Base-by-base conservation (phyloP, 169 alveolate species). In the Besnoitia besnoiti region DNA sequence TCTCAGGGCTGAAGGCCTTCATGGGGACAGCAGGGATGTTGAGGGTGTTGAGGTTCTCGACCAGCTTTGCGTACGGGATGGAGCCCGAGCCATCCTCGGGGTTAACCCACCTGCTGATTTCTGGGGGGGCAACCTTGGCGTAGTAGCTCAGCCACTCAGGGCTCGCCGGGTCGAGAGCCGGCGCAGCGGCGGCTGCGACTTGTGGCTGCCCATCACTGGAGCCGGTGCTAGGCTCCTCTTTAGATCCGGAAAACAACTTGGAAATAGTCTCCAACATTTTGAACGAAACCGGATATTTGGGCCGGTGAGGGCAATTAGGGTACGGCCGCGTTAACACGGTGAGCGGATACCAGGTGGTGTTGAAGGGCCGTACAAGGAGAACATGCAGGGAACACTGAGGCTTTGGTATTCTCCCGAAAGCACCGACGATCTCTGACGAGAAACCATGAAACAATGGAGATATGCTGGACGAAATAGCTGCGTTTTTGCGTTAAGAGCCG, bases 51-150 rank as follows among this genome's bases (percentile, higher is more conserved):
- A 90, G 93, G 55, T 90, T 90, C 79, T 90, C 93, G 67, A 90
- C 82, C 37, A 90, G 93, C 67, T 79, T 88, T 85, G 77, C 93
- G 24, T 90, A 90, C 30, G 93, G 85, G 61, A 90, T 90, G 42
- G 84, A 49, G 4, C 93, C 93, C 16, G 90, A 77, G 14, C 93
- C 93, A 59, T 90, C 93, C 3, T 50, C 85, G 27, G 93, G 90
- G 67, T 90, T 90, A n/a, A 88, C 84, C 93, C 93, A 90, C 5
- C 93, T 88, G 55, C 84, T 79, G 93, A 90, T 90, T 77, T 90
- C 90, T 24, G 79, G 84, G 35, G 93, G 93, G 35, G 93, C 93
- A 42, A 90, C 90, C 10, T 88, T 42, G 40, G 93, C 90, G 49
- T 77, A 90, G 85, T 90, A 76, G 47, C 93, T 90, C 85, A 90